Percentiles rank a stretch among this genome's conserved stretches.
Conservation (phyloP, 805 yeast genomes). For the Starmerella bombi region DNA sequence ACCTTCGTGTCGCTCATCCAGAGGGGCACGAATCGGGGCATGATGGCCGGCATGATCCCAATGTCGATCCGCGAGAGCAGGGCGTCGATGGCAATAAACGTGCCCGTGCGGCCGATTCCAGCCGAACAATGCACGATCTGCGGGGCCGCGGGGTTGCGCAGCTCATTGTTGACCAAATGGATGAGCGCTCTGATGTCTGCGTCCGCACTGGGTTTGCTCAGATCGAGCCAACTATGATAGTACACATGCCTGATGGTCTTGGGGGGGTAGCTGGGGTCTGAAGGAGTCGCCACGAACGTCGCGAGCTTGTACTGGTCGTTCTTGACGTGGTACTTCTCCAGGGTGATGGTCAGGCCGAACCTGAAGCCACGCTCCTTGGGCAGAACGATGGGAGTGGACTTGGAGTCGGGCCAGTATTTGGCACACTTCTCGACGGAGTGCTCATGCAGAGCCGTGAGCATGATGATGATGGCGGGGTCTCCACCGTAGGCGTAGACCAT, state of each 20-base stretch:
- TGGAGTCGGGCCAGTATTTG: slow-evolving; percentile 55
- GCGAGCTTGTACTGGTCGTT: slow-evolving; percentile 21
- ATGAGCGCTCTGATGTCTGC: slow-evolving; percentile 41
- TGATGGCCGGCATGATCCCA: slow-evolving; percentile 15
- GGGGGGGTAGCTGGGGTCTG: slow-evolving; percentile 12
- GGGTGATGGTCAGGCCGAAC: slow-evolving; percentile 18
- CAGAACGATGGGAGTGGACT: slow-evolving; percentile 9
- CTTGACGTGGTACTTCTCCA: slow-evolving; percentile 12
- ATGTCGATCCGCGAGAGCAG: slow-evolving; percentile 22
- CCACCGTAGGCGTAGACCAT: slow-evolving; percentile 61
- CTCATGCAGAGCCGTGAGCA: slow-evolving; percentile 68
- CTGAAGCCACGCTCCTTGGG: slow-evolving; percentile 14
- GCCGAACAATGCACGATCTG: slow-evolving; percentile 85
- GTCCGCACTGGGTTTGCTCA: slow-evolving; percentile 41
- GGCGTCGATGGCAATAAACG: slow-evolving; percentile 62
- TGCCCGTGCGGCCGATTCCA: slow-evolving; percentile 94
- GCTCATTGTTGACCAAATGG: slow-evolving; percentile 34
- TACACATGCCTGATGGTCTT: slow-evolving; percentile 48
- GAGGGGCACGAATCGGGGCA: slow-evolving; percentile 17
- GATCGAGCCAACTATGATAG: slow-evolving; percentile 71
- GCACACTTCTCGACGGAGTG: slow-evolving; percentile 70
- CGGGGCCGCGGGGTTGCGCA: slow-evolving; percentile 38
- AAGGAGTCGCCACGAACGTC: slow-evolving; percentile 16
- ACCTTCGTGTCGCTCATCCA: slow-evolving; percentile 15
- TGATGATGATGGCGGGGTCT: slow-evolving; percentile 46